phyloP scores from a whole-genome alignment of 257 asterid species.

The Asclepias syriaca region DNA sequence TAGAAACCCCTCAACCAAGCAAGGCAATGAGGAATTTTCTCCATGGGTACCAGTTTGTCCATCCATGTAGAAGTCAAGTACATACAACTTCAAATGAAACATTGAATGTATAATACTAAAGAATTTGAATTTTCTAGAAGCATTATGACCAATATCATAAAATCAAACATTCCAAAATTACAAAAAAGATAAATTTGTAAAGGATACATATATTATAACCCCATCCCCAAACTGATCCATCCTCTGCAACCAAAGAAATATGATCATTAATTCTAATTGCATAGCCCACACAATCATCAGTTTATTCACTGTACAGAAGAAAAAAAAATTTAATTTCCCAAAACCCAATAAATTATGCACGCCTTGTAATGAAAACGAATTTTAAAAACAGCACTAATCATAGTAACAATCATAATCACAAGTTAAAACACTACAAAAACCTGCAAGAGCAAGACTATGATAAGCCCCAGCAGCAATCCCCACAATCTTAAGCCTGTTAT shows the following conservation, averaged over 20 bases:
- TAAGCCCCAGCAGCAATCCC: constrained; percentile 85
- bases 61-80: constrained; percentile 63
- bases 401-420: background rate
- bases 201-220: constrained; percentile 91
- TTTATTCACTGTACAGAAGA: too few relatives aligned
- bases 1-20: constrained; percentile 53
- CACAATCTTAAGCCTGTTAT: constrained; percentile 51
- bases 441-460: constrained; percentile 91
- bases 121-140: background rate
- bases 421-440: constrained; percentile 17
- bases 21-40: constrained; percentile 57
- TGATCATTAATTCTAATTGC: background rate
- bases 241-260: constrained; percentile 51
- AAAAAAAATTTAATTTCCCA: background rate
- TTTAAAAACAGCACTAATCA: background rate
- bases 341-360: background rate
- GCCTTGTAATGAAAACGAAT: background rate
- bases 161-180: background rate
- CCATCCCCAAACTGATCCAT: constrained; percentile 96
- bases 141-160: background rate
- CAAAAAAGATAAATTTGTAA: constrained; percentile 8
- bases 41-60: constrained; percentile 73
- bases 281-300: background rate
- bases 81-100: background rate
- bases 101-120: background rate